These are phyloP conservation scores for Myxozyma monticola DNA, from an alignment of 805 yeast genomes.

Conservation along the genomic window DNA sequence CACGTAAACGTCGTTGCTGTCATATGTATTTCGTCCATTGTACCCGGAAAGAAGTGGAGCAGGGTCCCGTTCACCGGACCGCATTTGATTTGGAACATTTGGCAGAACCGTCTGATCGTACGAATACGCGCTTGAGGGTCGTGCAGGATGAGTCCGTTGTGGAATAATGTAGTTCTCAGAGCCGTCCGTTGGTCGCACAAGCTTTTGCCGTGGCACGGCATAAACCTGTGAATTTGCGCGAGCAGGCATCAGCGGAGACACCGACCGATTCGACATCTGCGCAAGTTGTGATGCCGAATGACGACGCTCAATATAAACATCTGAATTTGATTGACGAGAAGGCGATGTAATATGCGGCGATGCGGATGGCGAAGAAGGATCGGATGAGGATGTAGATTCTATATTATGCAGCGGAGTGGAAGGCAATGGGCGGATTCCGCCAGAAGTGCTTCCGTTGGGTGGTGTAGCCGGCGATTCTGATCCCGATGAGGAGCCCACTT, in stretches of 20 bases:
- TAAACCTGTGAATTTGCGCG: slow-evolving; percentile 8
- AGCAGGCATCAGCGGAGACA: slow-evolving; percentile 9
- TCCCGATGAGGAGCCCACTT: no score
- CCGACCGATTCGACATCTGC: neutral
- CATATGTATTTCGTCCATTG: no score
- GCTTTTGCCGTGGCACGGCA: neutral
- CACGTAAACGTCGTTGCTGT: no score
- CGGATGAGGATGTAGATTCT: no score
- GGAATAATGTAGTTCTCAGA: neutral
- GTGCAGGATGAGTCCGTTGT: neutral
- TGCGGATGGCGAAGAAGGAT: neutral
- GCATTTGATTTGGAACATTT: slow-evolving; percentile 9
- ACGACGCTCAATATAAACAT: neutral
- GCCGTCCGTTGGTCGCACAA: neutral
- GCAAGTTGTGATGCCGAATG: neutral
- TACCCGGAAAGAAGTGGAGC: no score
- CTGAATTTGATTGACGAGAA: neutral
- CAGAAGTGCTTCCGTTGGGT: neutral
- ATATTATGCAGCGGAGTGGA: no score
- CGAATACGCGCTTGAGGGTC: slow-evolving; percentile 2
- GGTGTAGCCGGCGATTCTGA: no score
- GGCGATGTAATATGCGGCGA: neutral
- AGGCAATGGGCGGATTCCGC: slow-evolving; percentile 9
- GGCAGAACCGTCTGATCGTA: slow-evolving; percentile 11
- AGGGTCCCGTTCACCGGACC: no score